Conservation (phyloP, 2,329 filamentous ascomycete genomes). For the Bertia moriformis region DNA sequence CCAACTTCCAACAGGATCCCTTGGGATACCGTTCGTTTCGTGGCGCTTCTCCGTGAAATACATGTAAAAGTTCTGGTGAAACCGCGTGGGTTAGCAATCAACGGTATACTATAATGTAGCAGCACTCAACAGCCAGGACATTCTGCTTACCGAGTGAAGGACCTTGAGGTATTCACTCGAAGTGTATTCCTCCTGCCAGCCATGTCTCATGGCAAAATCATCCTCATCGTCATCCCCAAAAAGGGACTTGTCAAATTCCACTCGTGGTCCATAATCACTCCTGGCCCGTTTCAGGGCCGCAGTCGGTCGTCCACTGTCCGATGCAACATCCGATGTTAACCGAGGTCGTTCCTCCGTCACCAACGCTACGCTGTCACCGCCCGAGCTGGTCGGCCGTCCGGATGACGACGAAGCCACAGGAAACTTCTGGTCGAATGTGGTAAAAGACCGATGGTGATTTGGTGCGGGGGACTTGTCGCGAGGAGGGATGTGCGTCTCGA, state of each 20-base stretch:
- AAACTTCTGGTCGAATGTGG: neutral
- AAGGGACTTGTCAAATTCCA: neutral
- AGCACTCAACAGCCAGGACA: too few species aligned
- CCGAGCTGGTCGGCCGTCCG: neutral
- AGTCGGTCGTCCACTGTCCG: neutral
- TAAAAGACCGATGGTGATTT: neutral
- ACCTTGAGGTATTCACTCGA: conserved; percentile 1
- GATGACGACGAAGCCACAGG: neutral
- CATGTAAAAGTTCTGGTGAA: conserved; percentile 88
- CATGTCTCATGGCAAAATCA: conserved; percentile 1
- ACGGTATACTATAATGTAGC: too few species aligned
- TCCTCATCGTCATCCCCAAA: neutral
- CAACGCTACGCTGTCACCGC: neutral
- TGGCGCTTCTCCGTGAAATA: conserved; percentile 98
- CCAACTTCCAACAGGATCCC: conserved; percentile 35
- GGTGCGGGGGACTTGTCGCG: neutral
- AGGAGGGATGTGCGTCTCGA: neutral
- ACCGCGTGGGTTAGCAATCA: too few species aligned
- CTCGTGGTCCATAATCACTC: neutral
- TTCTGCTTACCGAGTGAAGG: neutral
- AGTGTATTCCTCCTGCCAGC: conserved; percentile 1
- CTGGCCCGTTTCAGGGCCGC: neutral
- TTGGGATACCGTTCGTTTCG: conserved; percentile 81
- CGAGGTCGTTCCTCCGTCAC: neutral
- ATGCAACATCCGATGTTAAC: neutral